Base-by-base conservation (phyloP, 2,329 filamentous ascomycete species). In the Colletotrichum echinochloae region DNA sequence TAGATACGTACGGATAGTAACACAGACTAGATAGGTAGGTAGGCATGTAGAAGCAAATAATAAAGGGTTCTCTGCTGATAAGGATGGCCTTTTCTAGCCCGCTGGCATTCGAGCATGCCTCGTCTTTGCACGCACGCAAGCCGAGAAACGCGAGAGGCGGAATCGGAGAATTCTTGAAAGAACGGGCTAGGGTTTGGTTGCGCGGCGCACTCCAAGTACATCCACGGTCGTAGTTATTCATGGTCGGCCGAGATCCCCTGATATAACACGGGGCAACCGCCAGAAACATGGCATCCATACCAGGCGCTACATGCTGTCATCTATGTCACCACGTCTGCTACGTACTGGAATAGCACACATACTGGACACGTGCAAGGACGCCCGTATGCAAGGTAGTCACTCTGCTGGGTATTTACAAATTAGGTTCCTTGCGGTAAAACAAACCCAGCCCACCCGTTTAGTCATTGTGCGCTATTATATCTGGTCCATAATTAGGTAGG, bases 21-120 rank as follows among this genome's bases (percentile, higher is more conserved):
- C n/a, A n/a, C n/a, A n/a, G n/a, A n/a, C n/a, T n/a, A n/a, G n/a
- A n/a, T n/a, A n/a, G n/a, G n/a, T n/a, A n/a, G n/a, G n/a, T n/a
- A n/a, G n/a, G n/a, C n/a, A n/a, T n/a, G n/a, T 62, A 70, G 63
- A 70, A 61, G 56, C 67, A 60, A 60, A 61, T 64, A 62, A 66
- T 57, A 35, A 61, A 70, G 63, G 63, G 49, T n/a, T n/a, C 51
- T 37, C 60, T 49, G 60, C 65, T 16, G 60, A 26, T 44, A n/a
- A 12, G n/a, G 23, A 20, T 28, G 6, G 37, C 23, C 16, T 37
- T 57, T 23, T 41, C 37, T 49, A 37, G 33, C 35, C 55, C 35
- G 39, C 41, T 37, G 52, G 37, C 33, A 33, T 30, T 37, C 39
- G 51, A 59, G 37, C 55, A 60, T 60, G 46, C 66, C 48, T 60